These are phyloP conservation scores for Yarrowia bubula DNA, from an alignment of 805 yeast genomes.

Conservation along the genomic window DNA sequence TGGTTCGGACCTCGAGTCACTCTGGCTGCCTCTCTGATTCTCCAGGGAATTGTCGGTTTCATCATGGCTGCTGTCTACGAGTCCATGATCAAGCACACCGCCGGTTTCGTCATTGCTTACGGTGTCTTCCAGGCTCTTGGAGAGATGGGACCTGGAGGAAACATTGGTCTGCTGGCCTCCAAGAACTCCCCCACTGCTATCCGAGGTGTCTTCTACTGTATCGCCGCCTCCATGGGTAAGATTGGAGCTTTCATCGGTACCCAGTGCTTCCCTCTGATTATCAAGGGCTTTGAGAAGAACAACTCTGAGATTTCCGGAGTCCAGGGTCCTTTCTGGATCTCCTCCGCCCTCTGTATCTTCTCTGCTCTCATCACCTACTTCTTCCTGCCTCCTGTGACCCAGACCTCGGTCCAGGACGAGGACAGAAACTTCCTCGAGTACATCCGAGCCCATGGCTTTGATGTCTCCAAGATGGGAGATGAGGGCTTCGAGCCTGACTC, in stretches of 20 bases:
- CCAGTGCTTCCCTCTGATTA: conserved; percentile 80
- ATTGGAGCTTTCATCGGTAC: conserved; percentile 92
- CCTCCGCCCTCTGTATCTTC: conserved; percentile 71
- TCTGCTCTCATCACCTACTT: conserved; percentile 68
- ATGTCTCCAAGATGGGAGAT: conserved; percentile 55
- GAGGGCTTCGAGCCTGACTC: conserved; percentile 10
- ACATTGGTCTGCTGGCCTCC: conserved; percentile 82
- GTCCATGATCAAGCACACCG: conserved; percentile 58
- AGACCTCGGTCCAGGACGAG: conserved; percentile 75
- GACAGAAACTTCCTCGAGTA: conserved; percentile 70
- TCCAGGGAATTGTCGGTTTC: conserved; percentile 78
- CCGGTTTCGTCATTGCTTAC: conserved; percentile 77
- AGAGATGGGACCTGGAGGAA: conserved; percentile 94
- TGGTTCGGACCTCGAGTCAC: conserved; percentile 89
- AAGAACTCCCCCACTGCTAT: conserved; percentile 83
- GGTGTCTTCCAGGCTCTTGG: conserved; percentile 87
- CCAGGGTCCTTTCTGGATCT: conserved; percentile 77
- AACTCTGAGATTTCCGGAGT: conserved; percentile 51
- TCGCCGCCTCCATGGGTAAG: conserved; percentile 90
- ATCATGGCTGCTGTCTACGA: conserved; percentile 74
- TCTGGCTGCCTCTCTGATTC: conserved; percentile 59
- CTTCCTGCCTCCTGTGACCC: conserved; percentile 77
- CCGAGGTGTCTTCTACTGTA: conserved; percentile 87
- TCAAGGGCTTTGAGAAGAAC: conserved; percentile 54
- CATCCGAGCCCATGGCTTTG: conserved; percentile 67